phyloP scores from a whole-genome alignment of 169 alveolate species.

The Miamiensis avidus region DNA sequence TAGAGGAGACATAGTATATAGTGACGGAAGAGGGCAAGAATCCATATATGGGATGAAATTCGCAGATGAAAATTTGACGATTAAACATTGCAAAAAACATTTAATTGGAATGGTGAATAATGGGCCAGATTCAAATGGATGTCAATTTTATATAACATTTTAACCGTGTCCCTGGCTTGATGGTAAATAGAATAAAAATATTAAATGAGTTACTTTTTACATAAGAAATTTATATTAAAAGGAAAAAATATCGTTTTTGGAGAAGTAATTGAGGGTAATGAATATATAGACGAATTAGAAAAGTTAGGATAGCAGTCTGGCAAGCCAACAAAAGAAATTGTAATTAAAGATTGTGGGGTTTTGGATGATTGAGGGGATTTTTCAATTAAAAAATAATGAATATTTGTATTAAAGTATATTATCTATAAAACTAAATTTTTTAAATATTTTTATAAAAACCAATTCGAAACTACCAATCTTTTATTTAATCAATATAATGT shows the following conservation, averaged over 20 bases:
- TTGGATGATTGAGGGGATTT: too few relatives aligned
- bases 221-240: too few relatives aligned
- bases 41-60: slow-evolving; percentile 94
- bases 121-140: slow-evolving; percentile 88
- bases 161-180: slow-evolving; percentile 78
- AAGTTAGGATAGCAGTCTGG: neutral
- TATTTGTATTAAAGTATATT: too few relatives aligned
- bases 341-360: neutral
- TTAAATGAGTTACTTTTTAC: neutral
- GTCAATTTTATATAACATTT: slow-evolving; percentile 87
- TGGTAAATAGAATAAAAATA: slow-evolving; percentile 69
- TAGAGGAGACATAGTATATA: slow-evolving; percentile 95
- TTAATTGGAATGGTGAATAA: slow-evolving; percentile 84
- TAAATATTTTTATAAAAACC: too few relatives aligned
- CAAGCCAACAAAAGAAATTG: neutral
- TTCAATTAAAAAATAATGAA: neutral
- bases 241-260: neutral
- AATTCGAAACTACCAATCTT: neutral
- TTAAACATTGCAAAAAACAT: slow-evolving; percentile 67
- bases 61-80: slow-evolving; percentile 92
- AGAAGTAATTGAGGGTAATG: neutral
- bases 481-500: neutral
- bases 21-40: slow-evolving; percentile 97
- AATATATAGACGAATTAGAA: neutral
- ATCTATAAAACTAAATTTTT: neutral